Evolutionary conservation across 768 basidiomycete genomes (phyloP).

Genomic region (Tricholoma matsutake): DNA sequence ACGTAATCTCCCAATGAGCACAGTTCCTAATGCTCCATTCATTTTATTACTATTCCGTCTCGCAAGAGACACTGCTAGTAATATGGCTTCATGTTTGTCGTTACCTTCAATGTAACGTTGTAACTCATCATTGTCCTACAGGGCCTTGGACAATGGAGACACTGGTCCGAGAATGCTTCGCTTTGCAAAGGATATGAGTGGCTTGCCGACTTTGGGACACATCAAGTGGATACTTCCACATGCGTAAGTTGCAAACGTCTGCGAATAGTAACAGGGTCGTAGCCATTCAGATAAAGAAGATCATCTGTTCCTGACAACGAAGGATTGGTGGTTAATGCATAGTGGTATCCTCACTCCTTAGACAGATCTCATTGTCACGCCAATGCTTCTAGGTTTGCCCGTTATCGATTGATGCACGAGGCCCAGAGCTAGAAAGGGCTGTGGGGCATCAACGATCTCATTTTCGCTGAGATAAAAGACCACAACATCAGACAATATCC

Average conservation of each 20-base stretch:
- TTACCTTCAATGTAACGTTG: too few relatives aligned
- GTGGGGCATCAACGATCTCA: constrained; percentile 52
- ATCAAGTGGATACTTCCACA: constrained; percentile 71
- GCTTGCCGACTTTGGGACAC: constrained; percentile 40
- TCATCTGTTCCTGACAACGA: constrained; percentile 56
- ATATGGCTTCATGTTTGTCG: constrained; percentile 63
- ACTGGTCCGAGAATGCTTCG: constrained; percentile 54
- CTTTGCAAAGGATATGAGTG: constrained; percentile 46
- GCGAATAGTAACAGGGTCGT: background rate
- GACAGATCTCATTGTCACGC: background rate
- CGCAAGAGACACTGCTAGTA: constrained; percentile 41
- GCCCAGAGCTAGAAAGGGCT: constrained; percentile 47
- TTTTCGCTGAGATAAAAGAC: too few relatives aligned
- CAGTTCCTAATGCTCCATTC: background rate
- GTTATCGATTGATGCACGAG: constrained; percentile 48
- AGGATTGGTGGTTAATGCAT: constrained; percentile 53
- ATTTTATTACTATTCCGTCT: constrained; percentile 7
- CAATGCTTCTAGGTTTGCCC: constrained; percentile 50
- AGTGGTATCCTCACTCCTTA: constrained; percentile 25
- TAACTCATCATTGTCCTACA: constrained; percentile 10
- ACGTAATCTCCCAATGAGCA: too few relatives aligned
- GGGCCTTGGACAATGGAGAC: constrained; percentile 53
- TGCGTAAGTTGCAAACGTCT: constrained; percentile 34
- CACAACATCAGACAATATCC: too few relatives aligned
- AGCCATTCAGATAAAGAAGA: constrained; percentile 11